Percentiles rank a stretch among this genome's conserved stretches.
phyloP scores from a whole-genome alignment of 2,329 filamentous ascomycete species.

The Elsinoe arachidis region DNA sequence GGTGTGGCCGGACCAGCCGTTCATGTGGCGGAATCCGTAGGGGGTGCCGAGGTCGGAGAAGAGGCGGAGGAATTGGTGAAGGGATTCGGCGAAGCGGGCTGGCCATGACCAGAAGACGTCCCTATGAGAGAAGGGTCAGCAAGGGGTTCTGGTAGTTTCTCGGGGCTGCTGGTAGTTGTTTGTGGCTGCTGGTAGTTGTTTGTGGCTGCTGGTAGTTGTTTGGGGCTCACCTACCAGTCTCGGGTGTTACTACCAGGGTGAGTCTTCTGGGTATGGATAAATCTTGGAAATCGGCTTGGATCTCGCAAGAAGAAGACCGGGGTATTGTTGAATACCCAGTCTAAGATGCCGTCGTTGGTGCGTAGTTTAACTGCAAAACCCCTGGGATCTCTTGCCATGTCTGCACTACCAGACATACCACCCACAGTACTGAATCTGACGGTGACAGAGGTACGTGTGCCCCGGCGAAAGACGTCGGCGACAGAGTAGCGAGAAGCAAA shows the following conservation, averaged over 20 bases:
- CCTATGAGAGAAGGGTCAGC: not conserved
- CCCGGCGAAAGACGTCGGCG: slow-evolving; percentile 41
- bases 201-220: too few species aligned
- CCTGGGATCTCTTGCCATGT: slow-evolving; percentile 62
- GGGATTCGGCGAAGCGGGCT: slow-evolving; percentile 34
- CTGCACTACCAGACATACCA: slow-evolving; percentile 62
- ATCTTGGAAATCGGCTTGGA: slow-evolving; percentile 62
- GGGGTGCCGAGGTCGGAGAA: slow-evolving; percentile 43
- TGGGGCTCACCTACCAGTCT: slow-evolving; percentile 19
- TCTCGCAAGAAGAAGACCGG: slow-evolving; percentile 70
- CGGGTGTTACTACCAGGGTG: slow-evolving; percentile 27
- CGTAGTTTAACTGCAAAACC: slow-evolving; percentile 68
- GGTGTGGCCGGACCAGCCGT: slow-evolving; percentile 43
- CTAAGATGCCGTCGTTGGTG: slow-evolving; percentile 66
- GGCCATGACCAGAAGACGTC: slow-evolving; percentile 25
- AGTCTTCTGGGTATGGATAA: slow-evolving; percentile 42
- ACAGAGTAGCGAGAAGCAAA: slow-evolving; percentile 29
- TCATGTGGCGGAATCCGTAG: slow-evolving; percentile 37
- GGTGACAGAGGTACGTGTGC: slow-evolving; percentile 60
- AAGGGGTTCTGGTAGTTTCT: too few species aligned
- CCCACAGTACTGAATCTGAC: slow-evolving; percentile 68
- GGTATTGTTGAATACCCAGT: slow-evolving; percentile 64
- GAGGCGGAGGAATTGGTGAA: slow-evolving; percentile 44
- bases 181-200: too few species aligned
- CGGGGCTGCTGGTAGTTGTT: too few species aligned